Evolutionary conservation across 257 asterid genomes (phyloP), one percentile per base, ranked within the genome.

Genomic region (Prunella vulgaris): DNA sequence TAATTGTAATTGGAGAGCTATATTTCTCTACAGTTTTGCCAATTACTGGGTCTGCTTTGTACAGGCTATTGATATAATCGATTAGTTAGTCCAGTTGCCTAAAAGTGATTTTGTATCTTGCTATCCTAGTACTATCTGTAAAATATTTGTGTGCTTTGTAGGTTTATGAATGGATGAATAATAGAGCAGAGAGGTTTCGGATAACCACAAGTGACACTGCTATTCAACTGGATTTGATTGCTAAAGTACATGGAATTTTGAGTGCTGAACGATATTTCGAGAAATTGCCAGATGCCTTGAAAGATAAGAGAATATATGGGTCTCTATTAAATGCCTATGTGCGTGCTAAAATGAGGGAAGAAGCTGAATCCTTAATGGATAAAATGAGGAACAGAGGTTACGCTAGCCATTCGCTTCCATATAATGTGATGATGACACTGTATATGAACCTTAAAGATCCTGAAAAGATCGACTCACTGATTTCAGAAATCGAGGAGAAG

Each of bases 91-190:
- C 28, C 66, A 48, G 58, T 58, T 40, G 14, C 15, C 21, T 4
- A 32, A 46, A 61, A 64, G 28, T 63, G 58, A 18, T 64, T 25
- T 58, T 42, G 40, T 58, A 14, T 64, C 64, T 21, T 63, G n/a
- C 14, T 14, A 60, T 64, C 38, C 32, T 27, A 51, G 56, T 27
- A 62, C 54, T 58, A n/a, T 74, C 22, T 64, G 22, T 10, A n/a
- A 21, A 12, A 25, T 20, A n/a, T n/a, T n/a, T 77, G 67, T 73
- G 32, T 52, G 51, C 54, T 42, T 22, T 83, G 74, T 82, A 92
- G 98, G 90, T 88, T 17, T 88, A 86, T 66, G 95, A 88, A 62
- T 92, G 97, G 97, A 91, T 94, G 96, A 86, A 83, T 60, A 83
- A 86, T 56, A 83, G 95, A 79, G 81, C 84, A 24, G 97, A 89